These are phyloP conservation scores for Bipolaris oryzae DNA, from an alignment of 2,329 filamentous ascomycete species.

Conservation along the genomic window DNA sequence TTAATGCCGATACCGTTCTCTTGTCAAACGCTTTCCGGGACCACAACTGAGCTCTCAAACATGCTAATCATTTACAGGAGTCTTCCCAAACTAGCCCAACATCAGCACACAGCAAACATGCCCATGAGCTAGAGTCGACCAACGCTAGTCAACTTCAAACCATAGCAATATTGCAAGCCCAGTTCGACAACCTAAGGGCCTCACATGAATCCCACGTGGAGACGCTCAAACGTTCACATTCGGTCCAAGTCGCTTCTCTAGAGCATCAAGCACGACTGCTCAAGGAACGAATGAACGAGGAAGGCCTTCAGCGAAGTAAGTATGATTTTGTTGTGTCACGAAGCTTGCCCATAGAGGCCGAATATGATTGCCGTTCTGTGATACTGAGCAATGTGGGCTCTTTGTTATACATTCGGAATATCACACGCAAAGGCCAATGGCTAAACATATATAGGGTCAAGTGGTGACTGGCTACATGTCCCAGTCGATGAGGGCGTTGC, in stretches of 20 bases:
- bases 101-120: slow-evolving; percentile 24
- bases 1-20: neutral
- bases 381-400: neutral
- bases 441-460: slow-evolving; percentile 34
- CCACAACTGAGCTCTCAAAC: neutral
- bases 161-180: slow-evolving; percentile 42
- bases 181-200: slow-evolving; percentile 44
- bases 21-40: neutral
- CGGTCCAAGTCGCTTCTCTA: slow-evolving; percentile 48
- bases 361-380: neutral
- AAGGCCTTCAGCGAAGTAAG: slow-evolving; percentile 24
- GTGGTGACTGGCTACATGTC: slow-evolving; percentile 35
- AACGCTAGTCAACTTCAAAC: slow-evolving; percentile 41
- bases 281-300: slow-evolving; percentile 41
- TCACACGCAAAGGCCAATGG: slow-evolving; percentile 15
- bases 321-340: slow-evolving; percentile 5
- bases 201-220: slow-evolving; percentile 50
- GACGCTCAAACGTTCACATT: slow-evolving; percentile 48
- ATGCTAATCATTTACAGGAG: slow-evolving; percentile 27
- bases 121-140: slow-evolving; percentile 38
- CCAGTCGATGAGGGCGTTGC: slow-evolving; percentile 29
- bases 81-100: slow-evolving; percentile 22
- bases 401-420: slow-evolving; percentile 15
- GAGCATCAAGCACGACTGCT: slow-evolving; percentile 47
- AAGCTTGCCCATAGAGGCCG: slow-evolving; percentile 3